These are phyloP conservation scores for Periglandula ipomoeae DNA, from an alignment of 2,329 filamentous ascomycete species.

Conservation along the genomic window DNA sequence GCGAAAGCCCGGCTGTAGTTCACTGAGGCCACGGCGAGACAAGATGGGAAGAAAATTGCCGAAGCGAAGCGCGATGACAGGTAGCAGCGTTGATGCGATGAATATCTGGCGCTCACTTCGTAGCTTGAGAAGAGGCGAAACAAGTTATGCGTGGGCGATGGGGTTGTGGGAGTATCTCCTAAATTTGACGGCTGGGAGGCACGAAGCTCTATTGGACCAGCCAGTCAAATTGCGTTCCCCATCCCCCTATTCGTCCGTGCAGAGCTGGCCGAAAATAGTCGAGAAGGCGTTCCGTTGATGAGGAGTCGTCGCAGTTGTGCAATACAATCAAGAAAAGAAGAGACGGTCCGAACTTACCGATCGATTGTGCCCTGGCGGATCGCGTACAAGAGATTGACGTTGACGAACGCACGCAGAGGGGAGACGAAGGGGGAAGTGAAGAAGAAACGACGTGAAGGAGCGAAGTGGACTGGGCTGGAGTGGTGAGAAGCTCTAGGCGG, in stretches of 20 bases:
- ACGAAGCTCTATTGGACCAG: not conserved
- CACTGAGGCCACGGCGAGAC: not conserved
- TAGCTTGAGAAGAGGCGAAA: not conserved
- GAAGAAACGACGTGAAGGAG: constrained; percentile 1
- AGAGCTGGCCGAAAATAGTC: not conserved
- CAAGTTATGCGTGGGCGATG: not conserved
- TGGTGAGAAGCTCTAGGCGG: not conserved
- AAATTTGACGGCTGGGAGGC: not conserved
- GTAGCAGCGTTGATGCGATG: not conserved
- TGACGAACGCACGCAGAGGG: constrained; percentile 2
- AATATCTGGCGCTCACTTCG: not conserved
- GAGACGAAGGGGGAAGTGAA: not conserved
- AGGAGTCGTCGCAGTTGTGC: not conserved
- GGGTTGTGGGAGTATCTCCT: not conserved
- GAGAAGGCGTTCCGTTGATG: not conserved
- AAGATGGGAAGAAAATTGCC: not conserved
- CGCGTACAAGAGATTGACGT: constrained; percentile 2
- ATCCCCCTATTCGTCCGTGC: not conserved
- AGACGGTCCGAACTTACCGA: constrained; percentile 4
- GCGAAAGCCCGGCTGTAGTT: no score
- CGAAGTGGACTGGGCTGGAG: not conserved
- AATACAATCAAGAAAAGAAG: not conserved
- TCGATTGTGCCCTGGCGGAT: not conserved
- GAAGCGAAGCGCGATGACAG: not conserved
- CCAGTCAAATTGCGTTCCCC: not conserved